Evolutionary conservation across 2,329 filamentous ascomycete genomes (phyloP).

Genomic region (Penicillium aurantiogriseum): DNA sequence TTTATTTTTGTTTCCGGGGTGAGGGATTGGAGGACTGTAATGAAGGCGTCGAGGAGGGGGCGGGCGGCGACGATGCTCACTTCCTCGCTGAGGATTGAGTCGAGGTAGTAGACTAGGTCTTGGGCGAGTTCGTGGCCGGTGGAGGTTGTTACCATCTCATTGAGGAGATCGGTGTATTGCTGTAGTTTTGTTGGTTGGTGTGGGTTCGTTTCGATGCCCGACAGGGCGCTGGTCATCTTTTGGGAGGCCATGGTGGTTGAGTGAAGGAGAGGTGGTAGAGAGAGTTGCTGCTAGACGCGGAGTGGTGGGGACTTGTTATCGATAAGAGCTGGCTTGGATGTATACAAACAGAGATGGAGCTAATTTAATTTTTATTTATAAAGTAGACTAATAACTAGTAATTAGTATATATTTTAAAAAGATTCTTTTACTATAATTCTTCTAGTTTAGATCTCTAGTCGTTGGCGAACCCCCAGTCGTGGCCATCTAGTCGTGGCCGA

Average conservation of each 20-base stretch:
- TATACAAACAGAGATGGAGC: neutral
- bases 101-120: slow-evolving; percentile 67
- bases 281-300: neutral
- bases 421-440: too few relatives aligned
- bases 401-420: too few relatives aligned
- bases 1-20: slow-evolving; percentile 65
- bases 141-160: slow-evolving; percentile 51
- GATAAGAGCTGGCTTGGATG: slow-evolving; percentile 5
- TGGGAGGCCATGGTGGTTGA: slow-evolving; percentile 48
- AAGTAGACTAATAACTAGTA: too few relatives aligned
- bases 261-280: neutral
- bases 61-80: slow-evolving; percentile 76
- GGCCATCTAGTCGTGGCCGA: too few relatives aligned
- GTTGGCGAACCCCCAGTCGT: too few relatives aligned
- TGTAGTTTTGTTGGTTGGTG: slow-evolving; percentile 52
- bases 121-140: slow-evolving; percentile 50
- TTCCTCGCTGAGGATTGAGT: slow-evolving; percentile 66
- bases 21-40: slow-evolving; percentile 59
- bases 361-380: neutral
- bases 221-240: slow-evolving; percentile 49
- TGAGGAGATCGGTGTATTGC: slow-evolving; percentile 58
- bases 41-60: slow-evolving; percentile 67
- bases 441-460: too few relatives aligned
- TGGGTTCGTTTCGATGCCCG: slow-evolving; percentile 50
- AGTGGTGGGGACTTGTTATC: slow-evolving; percentile 9